These are phyloP conservation scores for Penicillium sp. DNA, from an alignment of 2,329 filamentous ascomycete genomes.

Conservation along the genomic window DNA sequence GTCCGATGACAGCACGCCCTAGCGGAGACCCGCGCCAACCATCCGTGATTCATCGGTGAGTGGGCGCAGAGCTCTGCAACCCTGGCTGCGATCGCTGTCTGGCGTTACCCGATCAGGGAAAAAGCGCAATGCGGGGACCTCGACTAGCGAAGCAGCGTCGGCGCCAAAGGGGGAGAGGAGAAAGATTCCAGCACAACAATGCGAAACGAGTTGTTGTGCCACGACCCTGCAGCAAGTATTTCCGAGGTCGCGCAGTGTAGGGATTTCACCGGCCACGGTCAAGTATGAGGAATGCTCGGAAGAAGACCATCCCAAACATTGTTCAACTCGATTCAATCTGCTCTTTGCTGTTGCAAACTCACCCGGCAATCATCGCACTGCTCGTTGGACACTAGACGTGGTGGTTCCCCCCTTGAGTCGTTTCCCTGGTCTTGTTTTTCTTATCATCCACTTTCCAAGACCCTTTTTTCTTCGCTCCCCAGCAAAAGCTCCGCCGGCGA, in stretches of 20 bases:
- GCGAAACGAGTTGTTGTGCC: conserved; percentile 1
- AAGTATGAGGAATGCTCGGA: conserved; percentile 16
- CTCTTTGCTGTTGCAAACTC: too few relatives aligned
- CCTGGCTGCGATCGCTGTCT: conserved; percentile 19
- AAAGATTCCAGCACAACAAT: conserved; percentile 10
- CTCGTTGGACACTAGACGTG: too few relatives aligned
- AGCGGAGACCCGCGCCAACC: too few relatives aligned
- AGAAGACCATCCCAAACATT: too few relatives aligned
- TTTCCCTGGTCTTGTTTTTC: background rate
- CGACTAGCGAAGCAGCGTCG: too few relatives aligned
- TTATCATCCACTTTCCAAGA: conserved; percentile 10
- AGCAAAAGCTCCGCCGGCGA: conserved; percentile 3
- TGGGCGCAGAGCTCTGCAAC: conserved; percentile 16
- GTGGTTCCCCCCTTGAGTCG: background rate
- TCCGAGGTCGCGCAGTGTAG: too few relatives aligned
- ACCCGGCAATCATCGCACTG: too few relatives aligned
- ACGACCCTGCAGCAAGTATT: conserved; percentile 7
- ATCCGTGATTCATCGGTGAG: too few relatives aligned
- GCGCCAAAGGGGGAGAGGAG: too few relatives aligned
- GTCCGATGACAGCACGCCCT: conserved; percentile 3
- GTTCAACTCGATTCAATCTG: too few relatives aligned
- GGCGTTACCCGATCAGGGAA: conserved; percentile 5
- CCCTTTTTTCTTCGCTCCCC: conserved; percentile 9
- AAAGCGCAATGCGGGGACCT: conserved; percentile 15
- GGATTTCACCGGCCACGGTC: conserved; percentile 14